Percentiles rank a stretch among this genome's conserved stretches.
Conservation (phyloP, 148 eudicot species). For the Rhododendron mucronatum region DNA sequence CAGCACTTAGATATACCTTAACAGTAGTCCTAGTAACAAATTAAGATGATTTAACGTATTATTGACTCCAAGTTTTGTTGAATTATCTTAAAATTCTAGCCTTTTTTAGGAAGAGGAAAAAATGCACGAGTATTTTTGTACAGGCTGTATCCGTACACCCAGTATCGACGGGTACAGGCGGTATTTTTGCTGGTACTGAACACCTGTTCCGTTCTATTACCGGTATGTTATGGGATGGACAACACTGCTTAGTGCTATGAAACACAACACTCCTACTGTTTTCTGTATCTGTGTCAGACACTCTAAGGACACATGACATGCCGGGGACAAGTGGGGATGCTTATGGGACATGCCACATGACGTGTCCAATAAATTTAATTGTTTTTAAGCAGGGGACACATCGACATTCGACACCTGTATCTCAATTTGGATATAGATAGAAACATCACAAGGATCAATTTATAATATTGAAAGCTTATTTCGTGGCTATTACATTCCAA, state of each 20-base stretch:
- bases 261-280: not conserved
- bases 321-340: not conserved
- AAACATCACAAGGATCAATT: not conserved
- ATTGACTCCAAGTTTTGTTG: not conserved
- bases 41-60: not conserved
- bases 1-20: not conserved
- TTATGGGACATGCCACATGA: not conserved
- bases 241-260: not conserved
- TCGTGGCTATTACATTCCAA: not conserved
- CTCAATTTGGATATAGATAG: not conserved
- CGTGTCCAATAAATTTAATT: not conserved
- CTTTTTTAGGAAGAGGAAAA: not conserved
- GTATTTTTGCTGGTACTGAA: not conserved
- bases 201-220: not conserved
- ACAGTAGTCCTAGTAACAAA: not conserved
- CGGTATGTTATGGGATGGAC: not conserved
- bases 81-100: not conserved
- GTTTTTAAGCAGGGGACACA: not conserved
- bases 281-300: not conserved
- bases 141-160: not conserved
- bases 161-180: not conserved
- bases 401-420: not conserved
- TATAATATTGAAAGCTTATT: not conserved
- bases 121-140: too few species aligned
- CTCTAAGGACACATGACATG: not conserved